phyloP scores from a whole-genome alignment of 176 grass and related monocot species.

The Guadua angustifolia region DNA sequence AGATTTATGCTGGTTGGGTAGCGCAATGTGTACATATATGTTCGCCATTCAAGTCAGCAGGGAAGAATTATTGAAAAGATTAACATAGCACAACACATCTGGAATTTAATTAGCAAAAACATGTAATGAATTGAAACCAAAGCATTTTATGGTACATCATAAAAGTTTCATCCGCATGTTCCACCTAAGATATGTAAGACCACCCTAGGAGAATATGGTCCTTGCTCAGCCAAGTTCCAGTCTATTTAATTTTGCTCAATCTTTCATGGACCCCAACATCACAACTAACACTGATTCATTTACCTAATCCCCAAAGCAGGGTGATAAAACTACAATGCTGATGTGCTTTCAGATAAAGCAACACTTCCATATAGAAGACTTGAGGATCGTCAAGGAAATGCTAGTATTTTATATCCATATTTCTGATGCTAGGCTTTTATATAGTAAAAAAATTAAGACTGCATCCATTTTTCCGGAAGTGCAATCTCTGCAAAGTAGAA shows the following conservation, averaged over 20 bases:
- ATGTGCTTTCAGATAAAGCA: conserved; percentile 29
- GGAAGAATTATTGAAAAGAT: background rate
- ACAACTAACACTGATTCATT: conserved; percentile 49
- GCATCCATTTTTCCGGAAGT: background rate
- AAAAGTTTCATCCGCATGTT: background rate
- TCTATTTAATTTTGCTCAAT: conserved; percentile 42
- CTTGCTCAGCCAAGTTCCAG: background rate
- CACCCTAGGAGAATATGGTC: conserved; percentile 1
- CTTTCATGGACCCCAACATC: conserved; percentile 42
- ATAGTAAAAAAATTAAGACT: background rate
- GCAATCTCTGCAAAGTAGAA: background rate
- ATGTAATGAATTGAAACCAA: background rate
- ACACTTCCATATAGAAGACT: conserved; percentile 21
- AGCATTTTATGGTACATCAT: background rate
- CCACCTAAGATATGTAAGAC: background rate
- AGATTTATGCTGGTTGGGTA: background rate
- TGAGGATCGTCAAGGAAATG: background rate
- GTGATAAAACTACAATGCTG: conserved; percentile 16
- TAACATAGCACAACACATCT: background rate
- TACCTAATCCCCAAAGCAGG: conserved; percentile 39
- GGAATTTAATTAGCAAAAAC: conserved; percentile 1
- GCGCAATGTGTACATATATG: background rate
- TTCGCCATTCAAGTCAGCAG: background rate
- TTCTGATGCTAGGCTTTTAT: background rate
- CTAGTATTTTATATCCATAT: conserved; percentile 6